Evolutionary conservation across 257 asterid genomes (phyloP).

Genomic region (Solanum sitiens): DNA sequence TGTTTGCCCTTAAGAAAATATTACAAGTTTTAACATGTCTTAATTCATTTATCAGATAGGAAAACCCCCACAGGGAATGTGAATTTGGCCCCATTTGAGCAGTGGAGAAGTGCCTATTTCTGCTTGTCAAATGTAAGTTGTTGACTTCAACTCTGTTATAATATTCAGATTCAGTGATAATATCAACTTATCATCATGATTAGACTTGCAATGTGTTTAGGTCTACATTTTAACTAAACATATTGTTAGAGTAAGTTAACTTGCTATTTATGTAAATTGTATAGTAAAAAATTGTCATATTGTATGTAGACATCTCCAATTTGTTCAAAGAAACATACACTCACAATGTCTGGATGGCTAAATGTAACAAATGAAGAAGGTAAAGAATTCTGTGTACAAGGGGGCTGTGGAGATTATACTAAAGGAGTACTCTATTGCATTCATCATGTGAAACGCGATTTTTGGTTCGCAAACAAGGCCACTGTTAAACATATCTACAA

Average conservation of each 20-base stretch:
- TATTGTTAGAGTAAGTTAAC: no score
- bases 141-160: no score
- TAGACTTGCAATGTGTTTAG: not conserved
- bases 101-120: slow-evolving; percentile 41
- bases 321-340: slow-evolving; percentile 21
- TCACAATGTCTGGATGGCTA: slow-evolving; percentile 32
- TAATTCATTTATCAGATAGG: slow-evolving; percentile 18
- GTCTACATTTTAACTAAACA: not conserved
- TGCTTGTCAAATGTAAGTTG: slow-evolving; percentile 32
- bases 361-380: slow-evolving; percentile 29
- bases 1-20: not conserved
- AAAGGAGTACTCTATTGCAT: slow-evolving; percentile 34
- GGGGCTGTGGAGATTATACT: slow-evolving; percentile 38
- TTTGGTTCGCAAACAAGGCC: slow-evolving; percentile 35
- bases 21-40: not conserved
- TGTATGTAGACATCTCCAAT: not conserved
- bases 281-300: not conserved
- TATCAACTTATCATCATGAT: not conserved
- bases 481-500: slow-evolving; percentile 19
- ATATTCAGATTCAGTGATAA: no score
- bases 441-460: slow-evolving; percentile 26
- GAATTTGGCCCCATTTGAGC: slow-evolving; percentile 32
- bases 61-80: slow-evolving; percentile 23
- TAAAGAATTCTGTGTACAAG: slow-evolving; percentile 16
- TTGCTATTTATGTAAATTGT: no score